phyloP scores from a whole-genome alignment of 2,329 filamentous ascomycete species.

The Macrophomina tecta region DNA sequence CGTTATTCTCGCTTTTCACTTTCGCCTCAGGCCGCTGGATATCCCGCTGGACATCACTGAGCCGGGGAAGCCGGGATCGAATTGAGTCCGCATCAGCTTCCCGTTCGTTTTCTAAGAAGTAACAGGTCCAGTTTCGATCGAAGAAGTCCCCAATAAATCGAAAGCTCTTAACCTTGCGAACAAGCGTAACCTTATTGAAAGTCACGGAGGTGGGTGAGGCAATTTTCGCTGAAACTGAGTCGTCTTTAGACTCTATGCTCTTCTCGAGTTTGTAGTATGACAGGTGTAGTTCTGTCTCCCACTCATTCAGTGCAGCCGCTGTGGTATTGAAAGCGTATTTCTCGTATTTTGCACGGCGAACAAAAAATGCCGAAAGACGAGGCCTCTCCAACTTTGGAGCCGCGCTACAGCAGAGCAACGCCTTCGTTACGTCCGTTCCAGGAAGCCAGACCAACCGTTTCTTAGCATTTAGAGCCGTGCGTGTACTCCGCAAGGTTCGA shows the following conservation, averaged over 20 bases:
- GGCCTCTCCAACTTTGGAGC: not conserved
- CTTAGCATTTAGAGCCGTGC: not conserved
- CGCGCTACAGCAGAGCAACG: not conserved
- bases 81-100: no score
- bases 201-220: no score
- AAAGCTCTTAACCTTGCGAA: no score
- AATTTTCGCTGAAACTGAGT: no score
- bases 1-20: no score
- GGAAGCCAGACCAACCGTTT: constrained; percentile 4
- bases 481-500: no score
- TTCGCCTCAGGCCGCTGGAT: no score
- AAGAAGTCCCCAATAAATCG: not conserved
- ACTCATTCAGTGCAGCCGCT: not conserved
- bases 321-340: not conserved
- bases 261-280: not conserved
- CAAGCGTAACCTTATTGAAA: no score
- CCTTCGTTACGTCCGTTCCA: not conserved
- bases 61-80: no score
- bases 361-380: not conserved
- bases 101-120: not conserved
- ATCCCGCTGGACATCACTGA: no score
- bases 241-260: no score
- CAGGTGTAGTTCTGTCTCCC: not conserved
- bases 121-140: not conserved
- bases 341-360: not conserved